phyloP scores from a whole-genome alignment of 352 stramenopile species.

The Globisporangium acanthophoron region DNA sequence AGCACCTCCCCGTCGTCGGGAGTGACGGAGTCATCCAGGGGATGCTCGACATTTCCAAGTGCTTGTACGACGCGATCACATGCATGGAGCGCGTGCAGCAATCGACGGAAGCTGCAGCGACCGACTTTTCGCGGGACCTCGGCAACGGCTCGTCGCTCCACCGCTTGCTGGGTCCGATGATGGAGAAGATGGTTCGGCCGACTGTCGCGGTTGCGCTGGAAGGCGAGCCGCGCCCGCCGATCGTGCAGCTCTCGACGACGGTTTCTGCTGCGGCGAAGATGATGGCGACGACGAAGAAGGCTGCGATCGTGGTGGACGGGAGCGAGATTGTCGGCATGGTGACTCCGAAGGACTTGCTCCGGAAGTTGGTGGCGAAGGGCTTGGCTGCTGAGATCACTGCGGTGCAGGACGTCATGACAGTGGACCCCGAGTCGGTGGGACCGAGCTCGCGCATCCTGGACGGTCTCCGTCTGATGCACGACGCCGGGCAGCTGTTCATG shows the following conservation, averaged over 20 bases:
- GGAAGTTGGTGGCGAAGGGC: conserved; percentile 82
- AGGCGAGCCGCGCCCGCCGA: conserved; percentile 69
- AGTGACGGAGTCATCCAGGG: conserved; percentile 63
- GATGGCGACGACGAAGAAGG: conserved; percentile 84
- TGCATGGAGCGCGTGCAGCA: conserved; percentile 86
- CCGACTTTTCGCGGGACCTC: conserved; percentile 76
- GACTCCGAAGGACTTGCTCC: conserved; percentile 81
- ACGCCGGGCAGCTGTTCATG: conserved; percentile 82
- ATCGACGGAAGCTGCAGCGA: conserved; percentile 71
- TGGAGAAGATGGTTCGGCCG: conserved; percentile 87
- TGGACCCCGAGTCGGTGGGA: conserved; percentile 69
- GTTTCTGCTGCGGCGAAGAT: conserved; percentile 74
- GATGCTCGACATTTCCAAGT: conserved; percentile 90
- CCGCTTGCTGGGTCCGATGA: conserved; percentile 75
- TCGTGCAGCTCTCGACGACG: conserved; percentile 67
- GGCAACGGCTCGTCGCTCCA: conserved; percentile 65
- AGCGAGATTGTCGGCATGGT: conserved; percentile 79
- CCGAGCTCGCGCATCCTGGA: conserved; percentile 80
- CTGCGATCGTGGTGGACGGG: conserved; percentile 70
- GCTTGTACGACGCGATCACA: conserved; percentile 83
- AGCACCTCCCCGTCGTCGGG: conserved; percentile 80
- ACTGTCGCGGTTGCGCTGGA: conserved; percentile 80
- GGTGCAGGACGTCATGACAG: conserved; percentile 84
- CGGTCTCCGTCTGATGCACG: conserved; percentile 80
- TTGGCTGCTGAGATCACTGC: conserved; percentile 66